These are phyloP conservation scores for Conringia planisiliqua DNA, from an alignment of 345 rosid genomes.

Conservation along the genomic window DNA sequence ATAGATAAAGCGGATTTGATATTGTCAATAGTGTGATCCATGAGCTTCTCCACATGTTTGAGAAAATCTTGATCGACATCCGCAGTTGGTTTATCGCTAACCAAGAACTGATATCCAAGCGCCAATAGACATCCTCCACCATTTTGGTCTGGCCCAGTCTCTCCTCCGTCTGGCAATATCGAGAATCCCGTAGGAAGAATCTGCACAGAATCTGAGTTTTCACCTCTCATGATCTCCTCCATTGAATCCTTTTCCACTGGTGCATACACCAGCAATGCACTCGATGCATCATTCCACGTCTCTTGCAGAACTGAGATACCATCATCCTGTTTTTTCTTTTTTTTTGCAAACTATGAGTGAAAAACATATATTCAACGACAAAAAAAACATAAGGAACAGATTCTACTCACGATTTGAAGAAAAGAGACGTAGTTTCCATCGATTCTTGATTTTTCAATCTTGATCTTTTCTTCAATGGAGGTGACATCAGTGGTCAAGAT, in stretches of 20 bases:
- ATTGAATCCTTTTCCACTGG: slow-evolving; percentile 42
- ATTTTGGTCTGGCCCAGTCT: not conserved
- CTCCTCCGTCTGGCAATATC: slow-evolving; percentile 40
- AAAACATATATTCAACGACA: not conserved
- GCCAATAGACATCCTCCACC: slow-evolving; percentile 41
- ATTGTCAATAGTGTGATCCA: slow-evolving; percentile 37
- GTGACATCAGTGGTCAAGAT: slow-evolving; percentile 36
- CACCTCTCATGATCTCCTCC: slow-evolving; percentile 33
- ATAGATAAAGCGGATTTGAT: slow-evolving; percentile 40
- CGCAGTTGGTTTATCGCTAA: slow-evolving; percentile 28
- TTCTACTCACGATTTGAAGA: slow-evolving; percentile 36
- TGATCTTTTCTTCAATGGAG: slow-evolving; percentile 30
- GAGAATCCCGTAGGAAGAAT: slow-evolving; percentile 55
- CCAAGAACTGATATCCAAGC: slow-evolving; percentile 48
- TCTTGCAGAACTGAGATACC: slow-evolving; percentile 52
- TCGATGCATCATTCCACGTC: slow-evolving; percentile 48
- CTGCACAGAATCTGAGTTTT: slow-evolving; percentile 25
- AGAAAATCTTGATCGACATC: slow-evolving; percentile 31
- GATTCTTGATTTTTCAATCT: slow-evolving; percentile 31
- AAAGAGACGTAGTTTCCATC: slow-evolving; percentile 41
- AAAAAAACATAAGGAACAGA: not conserved
- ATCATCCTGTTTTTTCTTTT: slow-evolving; percentile 10
- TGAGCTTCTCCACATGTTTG: slow-evolving; percentile 35
- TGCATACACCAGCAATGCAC: slow-evolving; percentile 50
- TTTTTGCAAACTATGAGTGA: slow-evolving; percentile 4